These are phyloP conservation scores for Leptodontidium sp. DNA, from an alignment of 2,329 filamentous ascomycete genomes.

Conservation along the genomic window DNA sequence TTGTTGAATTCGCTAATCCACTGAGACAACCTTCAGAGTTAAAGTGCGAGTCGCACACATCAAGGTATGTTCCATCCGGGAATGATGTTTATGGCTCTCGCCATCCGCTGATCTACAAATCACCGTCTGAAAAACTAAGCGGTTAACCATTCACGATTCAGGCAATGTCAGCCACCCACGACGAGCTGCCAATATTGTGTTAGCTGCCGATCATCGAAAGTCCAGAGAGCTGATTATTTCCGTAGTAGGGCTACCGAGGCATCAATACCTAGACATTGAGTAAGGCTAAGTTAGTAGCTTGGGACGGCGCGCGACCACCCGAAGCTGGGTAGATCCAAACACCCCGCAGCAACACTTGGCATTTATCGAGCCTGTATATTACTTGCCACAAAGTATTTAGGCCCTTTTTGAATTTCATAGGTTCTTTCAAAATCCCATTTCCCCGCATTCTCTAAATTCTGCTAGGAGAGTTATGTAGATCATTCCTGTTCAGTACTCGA, in stretches of 20 bases:
- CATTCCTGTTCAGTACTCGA: background rate
- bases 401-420: background rate
- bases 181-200: background rate
- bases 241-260: background rate
- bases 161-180: constrained; percentile 17
- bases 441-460: constrained; percentile 7
- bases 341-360: background rate
- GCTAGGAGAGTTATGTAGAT: background rate
- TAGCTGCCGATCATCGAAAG: constrained; percentile 10
- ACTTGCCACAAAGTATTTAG: background rate
- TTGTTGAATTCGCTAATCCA: background rate
- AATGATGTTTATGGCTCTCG: constrained; percentile 1
- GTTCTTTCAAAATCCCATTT: background rate
- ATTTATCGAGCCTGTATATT: background rate
- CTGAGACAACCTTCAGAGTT: background rate
- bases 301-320: constrained; percentile 8
- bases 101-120: constrained; percentile 1
- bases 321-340: background rate
- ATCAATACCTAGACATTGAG: background rate
- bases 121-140: background rate
- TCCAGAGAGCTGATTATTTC: background rate
- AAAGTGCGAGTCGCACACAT: constrained; percentile 5
- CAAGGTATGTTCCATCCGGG: background rate
- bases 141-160: constrained; percentile 11
- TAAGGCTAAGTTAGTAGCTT: background rate